Evolutionary conservation across 2,329 filamentous ascomycete genomes (phyloP), one percentile per base, ranked within the genome.

Genomic region (Claviceps arundinis): DNA sequence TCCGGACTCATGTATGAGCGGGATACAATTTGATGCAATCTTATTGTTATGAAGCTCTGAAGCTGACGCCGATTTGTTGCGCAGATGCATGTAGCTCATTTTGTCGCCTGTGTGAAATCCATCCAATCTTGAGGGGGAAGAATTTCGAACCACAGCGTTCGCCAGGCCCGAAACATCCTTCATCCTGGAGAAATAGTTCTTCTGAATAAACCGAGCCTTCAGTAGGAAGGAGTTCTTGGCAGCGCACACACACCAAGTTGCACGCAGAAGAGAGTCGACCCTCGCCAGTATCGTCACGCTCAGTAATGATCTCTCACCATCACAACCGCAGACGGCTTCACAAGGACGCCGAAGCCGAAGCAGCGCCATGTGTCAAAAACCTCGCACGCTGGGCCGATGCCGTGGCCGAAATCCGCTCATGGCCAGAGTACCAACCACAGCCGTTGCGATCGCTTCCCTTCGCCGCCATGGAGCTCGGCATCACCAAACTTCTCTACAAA

Each of bases 381-480:
- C 49, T 57, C 37, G 38, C 54, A 6, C 38, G 42, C 7, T 57
- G 54, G 56, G 50, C 42, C 9, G 45, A 47, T 3, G 56, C 56
- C 7, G 34, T 56, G 4, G 26, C 54, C 17, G 56, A 57, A 17
- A 56, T 57, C 16, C 5, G 37, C 1, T 52, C 52, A 3, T 57
- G 56, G 56, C 56, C 56, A 4, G 56, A 57, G 24, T 57, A 57
- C 19, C 14, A 51, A 13, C 50, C 54, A 8, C 54, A 56, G n/a
- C 54, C 56, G 1, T n/a, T 57, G 11, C 54, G 13, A 3, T 44
- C 52, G 4, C 37, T 57, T 3, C 49, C 56, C 6, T 50, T 48
- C n/a, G 37, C 30, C 16, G 54, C 56, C 5, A 50, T n/a, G 5
- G 43, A 51, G 9, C 17, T 57, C 2, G 50, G 52, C 7, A 54